Base-by-base conservation (phyloP, 2,329 filamentous ascomycete species). In the Phyllosticta capitalensis region DNA sequence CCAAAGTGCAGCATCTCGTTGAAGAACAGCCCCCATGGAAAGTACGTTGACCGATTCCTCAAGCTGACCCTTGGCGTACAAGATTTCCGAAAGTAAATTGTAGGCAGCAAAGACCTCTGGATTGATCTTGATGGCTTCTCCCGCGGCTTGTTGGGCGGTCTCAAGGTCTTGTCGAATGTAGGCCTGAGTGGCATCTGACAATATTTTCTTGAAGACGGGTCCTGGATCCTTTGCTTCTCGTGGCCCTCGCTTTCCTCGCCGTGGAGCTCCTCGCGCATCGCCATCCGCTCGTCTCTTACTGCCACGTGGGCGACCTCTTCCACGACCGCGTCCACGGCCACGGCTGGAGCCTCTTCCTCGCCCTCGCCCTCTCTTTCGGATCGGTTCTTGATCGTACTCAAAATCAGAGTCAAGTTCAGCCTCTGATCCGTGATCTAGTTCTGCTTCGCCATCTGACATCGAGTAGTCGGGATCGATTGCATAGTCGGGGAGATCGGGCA, bases 121-220 rank as follows among this genome's bases (percentile, higher is more conserved):
- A 64, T 87, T 86, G 12, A 70, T 60, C 62, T 71, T 67, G 49
- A 74, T 70, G 10, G 72, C 72, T 59, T 68, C 66, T 19, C 69
- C 65, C 3, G 68, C 68, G 58, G 67, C 68, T 5, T 67, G 64
- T 24, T 71, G 66, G 14, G 71, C 71, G 2, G 79, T 75, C 5
- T 82, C 78, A 63, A 86, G 84, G 20, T 86, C 78, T 24, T 80
- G 78, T 9, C 80, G 76, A 61, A 90, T 78, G 67, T 86, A 91
- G 4, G 84, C 83, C 61, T 85, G 79, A 61, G 85, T 88, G 2
- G 89, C 88, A 67, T 82, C 78, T 53, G 81, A 80, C 54, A 91
- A 78, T 50, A 86, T 78, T 49, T 82, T 77, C 66, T 86, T 89
- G 70, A 91, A 89, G 65, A 90, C 85, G 49, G 81, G 83, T 52